Evolutionary conservation across 1,284 basidiomycete species (phyloP), one percentile per base, ranked within the genome.

Genomic region (Rhodotorula sp.): DNA sequence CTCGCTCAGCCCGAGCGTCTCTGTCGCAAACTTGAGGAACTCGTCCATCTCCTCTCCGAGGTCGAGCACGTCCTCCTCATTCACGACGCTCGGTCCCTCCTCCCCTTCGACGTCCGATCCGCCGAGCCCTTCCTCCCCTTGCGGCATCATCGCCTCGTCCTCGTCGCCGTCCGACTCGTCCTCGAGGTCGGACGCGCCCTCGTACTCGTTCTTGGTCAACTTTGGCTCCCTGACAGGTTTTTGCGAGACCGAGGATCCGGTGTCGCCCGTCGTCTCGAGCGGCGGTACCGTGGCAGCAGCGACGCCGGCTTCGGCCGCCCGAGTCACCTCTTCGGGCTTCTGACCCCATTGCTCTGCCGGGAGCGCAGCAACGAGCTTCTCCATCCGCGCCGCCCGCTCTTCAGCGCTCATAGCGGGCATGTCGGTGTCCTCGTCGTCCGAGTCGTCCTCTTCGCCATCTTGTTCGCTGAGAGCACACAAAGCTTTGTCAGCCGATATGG

Each of bases 11-110:
- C 94, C 94, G 56, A 97, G 83, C 12, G 91, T 88, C 78, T 96
- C 90, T 61, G 92, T 87, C 18, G 94, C 91, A 81, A 97, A 97
- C 81, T 92, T 90, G 58, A 97, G 83, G 76, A 97, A 97, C 75
- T 96, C 94, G 73, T 91, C 91, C 81, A 92, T 87, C 81, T 97
- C 94, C 76, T 91, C 88, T 26, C 86, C 87, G 89, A 97, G 94
- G 74, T 94, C 90, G 58, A 93, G 86, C 77, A 93, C 78, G 23
- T 91, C 82, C 43, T 71, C 70, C 47, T 70, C 71, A 10, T 74
- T 60, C n/a, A 67, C 56, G 14, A 70, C 60, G 12, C 62, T 90
- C 29, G 84, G 83, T 52, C 92, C 91, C 34, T 87, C 86, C 34
- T 85, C 79, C 21, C 78, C 78, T 29, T 78, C 81, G 75, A 70